phyloP scores from a whole-genome alignment of 257 asterid genomes.

The Ajuga chamaepitys region DNA sequence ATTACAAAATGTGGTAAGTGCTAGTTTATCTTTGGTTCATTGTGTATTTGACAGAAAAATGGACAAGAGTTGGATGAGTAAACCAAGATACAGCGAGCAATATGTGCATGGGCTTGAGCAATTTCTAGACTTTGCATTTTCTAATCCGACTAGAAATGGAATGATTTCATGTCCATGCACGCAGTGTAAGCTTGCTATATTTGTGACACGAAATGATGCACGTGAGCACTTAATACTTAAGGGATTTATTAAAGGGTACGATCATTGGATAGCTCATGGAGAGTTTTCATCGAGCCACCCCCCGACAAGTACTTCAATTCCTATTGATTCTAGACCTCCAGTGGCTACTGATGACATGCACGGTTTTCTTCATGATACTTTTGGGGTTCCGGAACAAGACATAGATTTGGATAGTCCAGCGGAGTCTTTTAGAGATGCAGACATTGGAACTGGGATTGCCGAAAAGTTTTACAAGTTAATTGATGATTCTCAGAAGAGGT shows the following conservation, averaged over 20 bases:
- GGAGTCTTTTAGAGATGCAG: background rate
- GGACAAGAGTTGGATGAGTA: conserved; percentile 7
- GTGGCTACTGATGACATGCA: background rate
- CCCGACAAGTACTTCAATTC: background rate
- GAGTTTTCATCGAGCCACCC: no score
- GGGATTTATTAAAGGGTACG: background rate
- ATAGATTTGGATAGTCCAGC: background rate
- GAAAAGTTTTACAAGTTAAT: no score
- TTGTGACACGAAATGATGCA: background rate
- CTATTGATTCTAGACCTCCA: background rate
- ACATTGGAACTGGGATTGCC: background rate
- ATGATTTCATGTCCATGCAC: no score
- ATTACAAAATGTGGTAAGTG: no score
- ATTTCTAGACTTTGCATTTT: conserved; percentile 1
- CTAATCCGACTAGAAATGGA: background rate
- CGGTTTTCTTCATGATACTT: background rate
- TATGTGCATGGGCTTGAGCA: background rate
- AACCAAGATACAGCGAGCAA: background rate
- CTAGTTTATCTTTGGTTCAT: no score
- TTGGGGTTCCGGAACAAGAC: background rate
- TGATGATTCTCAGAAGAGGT: no score
- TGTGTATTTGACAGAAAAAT: no score
- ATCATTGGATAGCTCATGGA: background rate
- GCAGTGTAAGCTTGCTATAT: background rate
- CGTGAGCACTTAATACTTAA: background rate